phyloP scores from a whole-genome alignment of 2,329 filamentous ascomycete species.

The Myrmaecium sp. region DNA sequence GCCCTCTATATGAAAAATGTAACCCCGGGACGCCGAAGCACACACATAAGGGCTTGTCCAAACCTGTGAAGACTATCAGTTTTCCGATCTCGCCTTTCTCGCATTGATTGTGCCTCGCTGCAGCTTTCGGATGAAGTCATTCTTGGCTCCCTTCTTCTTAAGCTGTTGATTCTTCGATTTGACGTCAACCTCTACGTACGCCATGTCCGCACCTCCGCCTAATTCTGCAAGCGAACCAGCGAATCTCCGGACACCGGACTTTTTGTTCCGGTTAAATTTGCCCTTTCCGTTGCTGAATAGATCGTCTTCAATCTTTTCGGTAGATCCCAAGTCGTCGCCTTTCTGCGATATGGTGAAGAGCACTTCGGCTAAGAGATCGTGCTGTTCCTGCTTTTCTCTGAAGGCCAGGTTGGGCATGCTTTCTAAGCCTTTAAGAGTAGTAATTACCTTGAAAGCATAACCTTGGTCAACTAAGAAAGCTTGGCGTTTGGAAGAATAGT shows the following conservation, averaged over 20 bases:
- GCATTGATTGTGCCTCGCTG: slow-evolving; percentile 10
- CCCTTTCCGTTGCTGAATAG: slow-evolving; percentile 39
- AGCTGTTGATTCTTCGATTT: slow-evolving; percentile 30
- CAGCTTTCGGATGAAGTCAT: slow-evolving; percentile 28
- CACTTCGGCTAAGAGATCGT: slow-evolving; percentile 76
- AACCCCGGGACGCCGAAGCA: too few species aligned
- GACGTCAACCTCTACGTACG: slow-evolving; percentile 44
- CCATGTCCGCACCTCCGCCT: slow-evolving; percentile 89
- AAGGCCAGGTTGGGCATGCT: slow-evolving; percentile 68
- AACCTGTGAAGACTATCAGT: too few species aligned
- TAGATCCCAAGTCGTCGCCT: slow-evolving; percentile 48
- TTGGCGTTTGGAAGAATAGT: slow-evolving; percentile 88
- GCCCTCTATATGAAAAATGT: too few species aligned
- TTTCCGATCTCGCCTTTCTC: too few species aligned
- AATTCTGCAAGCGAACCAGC: slow-evolving; percentile 75
- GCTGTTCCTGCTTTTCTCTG: slow-evolving; percentile 58
- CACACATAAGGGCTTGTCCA: too few species aligned
- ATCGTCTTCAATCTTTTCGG: slow-evolving; percentile 54
- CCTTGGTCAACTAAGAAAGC: slow-evolving; percentile 96
- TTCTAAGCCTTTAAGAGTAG: slow-evolving; percentile 81
- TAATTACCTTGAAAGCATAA: slow-evolving; percentile 98
- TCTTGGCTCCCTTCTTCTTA: slow-evolving; percentile 22
- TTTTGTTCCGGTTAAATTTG: slow-evolving; percentile 31
- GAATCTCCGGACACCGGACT: slow-evolving; percentile 53
- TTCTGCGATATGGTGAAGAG: slow-evolving; percentile 56